phyloP scores from a whole-genome alignment of 192 early-diverging fungal species.

The Obelidium mucronatum region DNA sequence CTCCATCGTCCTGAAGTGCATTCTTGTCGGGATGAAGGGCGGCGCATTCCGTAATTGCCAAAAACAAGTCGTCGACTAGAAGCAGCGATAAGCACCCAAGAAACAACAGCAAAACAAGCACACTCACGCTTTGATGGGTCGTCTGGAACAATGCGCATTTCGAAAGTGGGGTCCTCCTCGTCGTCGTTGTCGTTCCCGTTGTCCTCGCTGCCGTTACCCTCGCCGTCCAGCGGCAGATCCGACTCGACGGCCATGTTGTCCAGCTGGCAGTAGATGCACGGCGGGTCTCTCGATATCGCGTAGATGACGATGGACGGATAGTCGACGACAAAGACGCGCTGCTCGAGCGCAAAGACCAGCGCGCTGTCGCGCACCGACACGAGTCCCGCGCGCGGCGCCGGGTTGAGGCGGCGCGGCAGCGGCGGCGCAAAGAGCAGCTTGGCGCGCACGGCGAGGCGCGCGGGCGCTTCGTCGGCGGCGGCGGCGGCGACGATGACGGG shows the following conservation, averaged over 20 bases:
- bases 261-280: constrained; percentile 74
- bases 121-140: constrained; percentile 61
- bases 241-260: constrained; percentile 50
- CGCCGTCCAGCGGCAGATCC: constrained; percentile 22
- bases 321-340: constrained; percentile 53
- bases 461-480: not conserved
- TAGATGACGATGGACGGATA: constrained; percentile 75
- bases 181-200: constrained; percentile 31
- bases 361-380: not conserved
- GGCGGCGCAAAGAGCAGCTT: not conserved
- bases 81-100: not conserved
- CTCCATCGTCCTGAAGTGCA: constrained; percentile 44
- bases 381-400: not conserved
- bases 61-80: constrained; percentile 73
- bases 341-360: not conserved
- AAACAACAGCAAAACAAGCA: constrained; percentile 15
- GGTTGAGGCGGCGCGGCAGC: not conserved
- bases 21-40: constrained; percentile 73
- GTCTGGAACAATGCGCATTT: constrained; percentile 67
- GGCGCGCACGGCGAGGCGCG: not conserved
- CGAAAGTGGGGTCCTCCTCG: constrained; percentile 52
- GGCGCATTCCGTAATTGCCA: constrained; percentile 70
- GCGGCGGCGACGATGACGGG: not conserved
- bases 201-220: not conserved
- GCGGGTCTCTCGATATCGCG: constrained; percentile 67